phyloP scores from a whole-genome alignment of 768 basidiomycete genomes.

The Kwoniella bestiolae region DNA sequence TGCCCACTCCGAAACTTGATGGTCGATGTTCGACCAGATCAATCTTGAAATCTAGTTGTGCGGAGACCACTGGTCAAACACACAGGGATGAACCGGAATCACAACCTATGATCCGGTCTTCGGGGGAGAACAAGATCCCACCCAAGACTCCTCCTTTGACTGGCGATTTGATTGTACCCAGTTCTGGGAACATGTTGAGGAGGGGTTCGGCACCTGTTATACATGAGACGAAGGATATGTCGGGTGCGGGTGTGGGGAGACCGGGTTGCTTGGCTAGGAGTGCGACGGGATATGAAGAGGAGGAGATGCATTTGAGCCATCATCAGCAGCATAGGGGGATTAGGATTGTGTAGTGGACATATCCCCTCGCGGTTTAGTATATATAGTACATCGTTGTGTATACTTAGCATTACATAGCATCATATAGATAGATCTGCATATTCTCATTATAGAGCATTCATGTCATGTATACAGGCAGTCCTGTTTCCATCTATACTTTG shows the following conservation, averaged over 20 bases:
- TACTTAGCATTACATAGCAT: background rate
- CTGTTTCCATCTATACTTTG: background rate
- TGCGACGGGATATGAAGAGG: conserved; percentile 10
- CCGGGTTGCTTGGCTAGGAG: conserved; percentile 9
- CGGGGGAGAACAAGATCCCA: conserved; percentile 8
- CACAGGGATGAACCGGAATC: conserved; percentile 6
- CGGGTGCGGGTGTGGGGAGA: background rate
- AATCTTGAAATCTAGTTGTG: conserved; percentile 5
- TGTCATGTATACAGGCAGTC: conserved; percentile 7
- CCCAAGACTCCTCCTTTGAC: conserved; percentile 8
- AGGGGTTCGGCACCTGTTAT: conserved; percentile 7
- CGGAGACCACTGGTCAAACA: background rate
- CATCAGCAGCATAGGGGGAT: background rate
- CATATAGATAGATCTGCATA: background rate
- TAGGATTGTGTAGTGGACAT: background rate
- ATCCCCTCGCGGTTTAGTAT: background rate
- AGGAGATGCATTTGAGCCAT: background rate
- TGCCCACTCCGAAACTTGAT: conserved; percentile 16
- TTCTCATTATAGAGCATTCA: no score
- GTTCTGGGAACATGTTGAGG: background rate
- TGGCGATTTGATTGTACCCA: background rate
- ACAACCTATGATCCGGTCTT: conserved; percentile 18
- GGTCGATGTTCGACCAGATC: conserved; percentile 5
- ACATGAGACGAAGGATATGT: background rate
- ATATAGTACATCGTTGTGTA: background rate